Conservation (phyloP, 768 basidiomycete species). For the Heimioporus sp. region DNA sequence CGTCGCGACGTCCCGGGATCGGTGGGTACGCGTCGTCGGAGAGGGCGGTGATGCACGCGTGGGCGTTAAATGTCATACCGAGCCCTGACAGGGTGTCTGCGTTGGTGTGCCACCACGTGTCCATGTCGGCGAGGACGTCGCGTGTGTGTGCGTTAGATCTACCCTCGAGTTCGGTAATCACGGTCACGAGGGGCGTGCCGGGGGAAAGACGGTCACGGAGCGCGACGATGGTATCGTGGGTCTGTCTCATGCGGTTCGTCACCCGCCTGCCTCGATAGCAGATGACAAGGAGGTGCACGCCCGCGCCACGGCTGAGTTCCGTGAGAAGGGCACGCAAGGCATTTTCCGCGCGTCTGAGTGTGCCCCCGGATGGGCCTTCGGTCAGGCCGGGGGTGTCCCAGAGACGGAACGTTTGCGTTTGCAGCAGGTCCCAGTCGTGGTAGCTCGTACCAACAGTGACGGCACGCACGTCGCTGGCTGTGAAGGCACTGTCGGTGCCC, state of each 20-base stretch:
- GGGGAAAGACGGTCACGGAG: constrained; percentile 18
- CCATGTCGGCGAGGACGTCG: constrained; percentile 17
- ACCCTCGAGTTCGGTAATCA: constrained; percentile 20
- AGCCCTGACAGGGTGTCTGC: constrained; percentile 2
- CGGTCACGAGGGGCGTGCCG: constrained; percentile 17
- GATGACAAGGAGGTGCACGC: constrained; percentile 21
- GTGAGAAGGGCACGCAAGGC: constrained; percentile 22
- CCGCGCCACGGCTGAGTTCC: constrained; percentile 13
- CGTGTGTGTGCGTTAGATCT: not conserved
- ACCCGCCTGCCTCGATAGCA: constrained; percentile 20
- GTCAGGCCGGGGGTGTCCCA: constrained; percentile 26
- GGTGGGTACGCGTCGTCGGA: constrained; percentile 16
- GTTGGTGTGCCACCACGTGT: constrained; percentile 23
- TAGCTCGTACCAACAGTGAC: constrained; percentile 20
- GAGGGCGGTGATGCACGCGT: constrained; percentile 25
- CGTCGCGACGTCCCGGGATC: constrained; percentile 17
- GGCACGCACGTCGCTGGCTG: constrained; percentile 15
- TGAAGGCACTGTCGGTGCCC: constrained; percentile 14
- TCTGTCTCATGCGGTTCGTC: constrained; percentile 18
- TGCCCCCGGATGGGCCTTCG: constrained; percentile 9
- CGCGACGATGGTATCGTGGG: constrained; percentile 13
- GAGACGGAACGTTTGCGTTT: constrained; percentile 23
- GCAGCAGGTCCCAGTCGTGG: constrained; percentile 20
- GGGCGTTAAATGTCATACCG: constrained; percentile 13
- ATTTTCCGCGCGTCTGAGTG: constrained; percentile 12